Base-by-base conservation (phyloP, 371 early-diverging fungal genomes). In the Fennellomyces sp. region DNA sequence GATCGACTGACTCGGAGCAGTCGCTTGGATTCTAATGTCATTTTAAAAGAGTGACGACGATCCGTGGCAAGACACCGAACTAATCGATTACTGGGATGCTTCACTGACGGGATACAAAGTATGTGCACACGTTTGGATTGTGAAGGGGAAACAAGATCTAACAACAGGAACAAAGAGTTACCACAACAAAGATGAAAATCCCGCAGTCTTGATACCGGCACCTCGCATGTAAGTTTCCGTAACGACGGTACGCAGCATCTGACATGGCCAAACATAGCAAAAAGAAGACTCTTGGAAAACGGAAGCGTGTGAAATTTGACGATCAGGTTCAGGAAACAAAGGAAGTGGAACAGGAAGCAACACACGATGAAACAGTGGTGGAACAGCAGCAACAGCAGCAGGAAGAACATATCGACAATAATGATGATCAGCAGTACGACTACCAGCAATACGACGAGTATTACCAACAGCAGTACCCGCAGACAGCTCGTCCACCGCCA, bases 31-130 rank as follows among this genome's bases (percentile, higher is more conserved):
- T n/a, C n/a, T n/a, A n/a, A n/a, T n/a, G n/a, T 36, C 36, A 11
- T 36, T 36, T 25, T 15, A 49, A 27, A 13, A 26, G 25, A 15
- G 27, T 49, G 27, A 49, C 13, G 36, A 64, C 2, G 83, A 85
- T 45, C 68, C 76, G 2, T 87, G 87, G 87, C 84, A 87, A 49
- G 87, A 87, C 52, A 75, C 73, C 7, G 75, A 72, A 0, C 58
- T 87, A 64, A 82, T 87, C 47, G 75, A 81, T 35, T 81, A 79
- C 5, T 87, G 87, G 87, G 85, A 87, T 55, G 67, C 66, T 13
- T 81, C 85, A 8, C 71, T 85, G 7, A 72, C 75, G 53, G 78
- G 83, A 56, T 87, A 80, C 30, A 56, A 33, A 50, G 63, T 62
- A 58, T 2, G 52, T 51, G 33, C 29, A 29, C 25, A 3, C 45